These are phyloP conservation scores for Penicillium janthinellum DNA, from an alignment of 2,329 filamentous ascomycete species.

Conservation along the genomic window DNA sequence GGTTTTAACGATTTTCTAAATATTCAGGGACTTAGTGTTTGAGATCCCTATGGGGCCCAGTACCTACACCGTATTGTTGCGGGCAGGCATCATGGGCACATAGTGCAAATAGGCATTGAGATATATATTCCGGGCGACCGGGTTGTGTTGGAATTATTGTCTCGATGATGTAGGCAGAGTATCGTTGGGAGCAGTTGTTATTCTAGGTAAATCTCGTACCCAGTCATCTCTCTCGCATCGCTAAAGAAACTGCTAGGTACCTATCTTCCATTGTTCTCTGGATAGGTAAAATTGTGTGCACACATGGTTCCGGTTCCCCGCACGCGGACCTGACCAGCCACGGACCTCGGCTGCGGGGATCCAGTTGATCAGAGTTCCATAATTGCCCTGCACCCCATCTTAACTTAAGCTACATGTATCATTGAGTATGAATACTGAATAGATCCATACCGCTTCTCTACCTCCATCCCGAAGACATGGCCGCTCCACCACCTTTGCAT, in stretches of 20 bases:
- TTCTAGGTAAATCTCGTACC: neutral
- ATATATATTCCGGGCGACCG: too few species aligned
- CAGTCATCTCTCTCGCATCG: neutral
- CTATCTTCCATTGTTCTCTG: neutral
- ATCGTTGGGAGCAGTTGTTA: too few species aligned
- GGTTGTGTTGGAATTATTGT: too few species aligned
- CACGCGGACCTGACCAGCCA: neutral
- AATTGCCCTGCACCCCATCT: neutral
- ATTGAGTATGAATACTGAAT: neutral
- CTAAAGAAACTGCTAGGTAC: neutral
- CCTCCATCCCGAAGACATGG: conserved; percentile 16
- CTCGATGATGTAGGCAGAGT: too few species aligned
- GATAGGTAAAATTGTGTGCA: neutral
- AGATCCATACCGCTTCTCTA: neutral
- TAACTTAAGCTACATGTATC: neutral
- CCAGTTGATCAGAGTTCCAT: neutral
- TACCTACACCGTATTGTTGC: too few species aligned
- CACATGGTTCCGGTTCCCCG: conserved; percentile 3
- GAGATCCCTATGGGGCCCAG: too few species aligned
- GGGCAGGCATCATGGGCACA: too few species aligned
- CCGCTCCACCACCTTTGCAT: conserved; percentile 49
- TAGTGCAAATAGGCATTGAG: too few species aligned
- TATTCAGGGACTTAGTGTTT: too few species aligned
- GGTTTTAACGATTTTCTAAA: too few species aligned
- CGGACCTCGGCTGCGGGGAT: conserved; percentile 20